Percentiles rank a stretch among this genome's conserved stretches.
Conservation (phyloP, 441 rosid genomes). For the Kokia cookei region DNA sequence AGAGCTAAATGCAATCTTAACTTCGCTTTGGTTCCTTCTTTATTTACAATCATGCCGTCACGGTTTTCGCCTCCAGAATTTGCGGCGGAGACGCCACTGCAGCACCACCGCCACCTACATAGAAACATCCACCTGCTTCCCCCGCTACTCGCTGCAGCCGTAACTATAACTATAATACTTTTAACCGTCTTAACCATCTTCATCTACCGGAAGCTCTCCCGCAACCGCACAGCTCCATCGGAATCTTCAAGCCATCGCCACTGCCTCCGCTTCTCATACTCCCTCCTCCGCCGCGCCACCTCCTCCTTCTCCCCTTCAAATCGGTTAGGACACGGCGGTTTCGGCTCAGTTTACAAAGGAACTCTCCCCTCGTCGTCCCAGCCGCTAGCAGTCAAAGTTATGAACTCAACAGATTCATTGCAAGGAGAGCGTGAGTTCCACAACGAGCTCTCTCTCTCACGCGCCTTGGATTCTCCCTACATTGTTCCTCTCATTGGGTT, state of each 20-base stretch:
- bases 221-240: slow-evolving; percentile 62
- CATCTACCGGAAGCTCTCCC: slow-evolving; percentile 51
- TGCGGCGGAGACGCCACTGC: slow-evolving; percentile 9
- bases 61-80: slow-evolving; percentile 27
- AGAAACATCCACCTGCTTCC: slow-evolving; percentile 24
- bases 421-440: slow-evolving; percentile 83
- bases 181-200: slow-evolving; percentile 37
- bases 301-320: slow-evolving; percentile 58
- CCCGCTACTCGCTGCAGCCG: slow-evolving; percentile 31
- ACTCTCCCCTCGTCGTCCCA: slow-evolving; percentile 31
- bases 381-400: slow-evolving; percentile 62
- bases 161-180: slow-evolving; percentile 29
- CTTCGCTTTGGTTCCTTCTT: background rate
- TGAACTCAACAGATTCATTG: slow-evolving; percentile 51
- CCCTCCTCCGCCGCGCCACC: slow-evolving; percentile 69
- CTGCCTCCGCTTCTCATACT: slow-evolving; percentile 70
- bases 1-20: background rate
- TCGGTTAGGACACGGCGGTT: slow-evolving; percentile 80
- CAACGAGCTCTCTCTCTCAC: slow-evolving; percentile 68
- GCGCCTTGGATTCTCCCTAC: slow-evolving; percentile 49
- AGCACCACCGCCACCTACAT: slow-evolving; percentile 17
- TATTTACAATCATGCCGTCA: slow-evolving; percentile 44
- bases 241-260: slow-evolving; percentile 38
- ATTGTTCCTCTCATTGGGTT: slow-evolving; percentile 70
- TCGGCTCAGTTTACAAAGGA: slow-evolving; percentile 77